phyloP scores from a whole-genome alignment of 768 basidiomycete species.

The Mycena indigotica region DNA sequence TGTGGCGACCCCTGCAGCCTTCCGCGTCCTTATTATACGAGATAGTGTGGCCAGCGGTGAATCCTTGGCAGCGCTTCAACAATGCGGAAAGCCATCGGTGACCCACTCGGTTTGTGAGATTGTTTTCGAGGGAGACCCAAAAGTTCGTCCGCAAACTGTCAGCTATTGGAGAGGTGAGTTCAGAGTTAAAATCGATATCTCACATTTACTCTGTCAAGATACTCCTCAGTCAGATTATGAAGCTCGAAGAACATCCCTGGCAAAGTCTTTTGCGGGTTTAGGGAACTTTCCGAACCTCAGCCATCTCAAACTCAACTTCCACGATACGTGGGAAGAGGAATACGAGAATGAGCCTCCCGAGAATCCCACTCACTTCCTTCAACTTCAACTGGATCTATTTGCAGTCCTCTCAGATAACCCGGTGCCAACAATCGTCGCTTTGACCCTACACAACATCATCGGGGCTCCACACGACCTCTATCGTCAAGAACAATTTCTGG shows the following conservation, averaged over 20 bases:
- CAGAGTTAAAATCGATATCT: background rate
- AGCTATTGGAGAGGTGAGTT: background rate
- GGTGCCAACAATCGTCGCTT: background rate
- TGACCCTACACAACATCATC: slow-evolving; percentile 12
- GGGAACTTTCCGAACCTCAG: background rate
- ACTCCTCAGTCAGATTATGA: background rate
- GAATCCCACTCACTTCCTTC: background rate
- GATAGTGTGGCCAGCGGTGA: slow-evolving; percentile 7
- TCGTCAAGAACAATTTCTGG: background rate
- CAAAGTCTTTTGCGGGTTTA: background rate
- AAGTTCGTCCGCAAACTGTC: background rate
- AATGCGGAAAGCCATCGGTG: background rate
- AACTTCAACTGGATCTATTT: background rate
- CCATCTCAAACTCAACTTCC: background rate
- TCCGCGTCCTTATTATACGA: background rate
- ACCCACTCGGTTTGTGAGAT: background rate
- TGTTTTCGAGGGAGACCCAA: background rate
- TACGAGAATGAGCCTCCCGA: background rate
- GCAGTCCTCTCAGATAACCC: background rate
- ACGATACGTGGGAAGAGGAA: background rate
- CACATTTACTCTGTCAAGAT: background rate
- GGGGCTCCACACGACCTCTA: slow-evolving; percentile 1
- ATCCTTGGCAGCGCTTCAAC: background rate
- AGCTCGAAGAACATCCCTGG: background rate
- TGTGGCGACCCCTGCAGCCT: slow-evolving; percentile 1